phyloP scores from a whole-genome alignment of 164 flowering plant species.

The Nymphaea colorata region DNA sequence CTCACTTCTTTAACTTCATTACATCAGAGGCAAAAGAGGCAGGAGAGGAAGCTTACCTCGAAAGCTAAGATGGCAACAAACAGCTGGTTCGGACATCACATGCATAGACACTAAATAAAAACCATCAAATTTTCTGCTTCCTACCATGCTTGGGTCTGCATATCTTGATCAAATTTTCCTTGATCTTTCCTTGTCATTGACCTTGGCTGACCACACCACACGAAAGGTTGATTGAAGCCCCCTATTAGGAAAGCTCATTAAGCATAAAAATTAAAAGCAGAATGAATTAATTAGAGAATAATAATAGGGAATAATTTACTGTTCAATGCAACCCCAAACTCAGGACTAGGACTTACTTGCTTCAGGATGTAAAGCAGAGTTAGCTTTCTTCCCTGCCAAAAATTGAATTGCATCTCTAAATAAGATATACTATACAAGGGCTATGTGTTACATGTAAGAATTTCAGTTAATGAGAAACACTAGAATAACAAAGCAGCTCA shows the following conservation, averaged over 20 bases:
- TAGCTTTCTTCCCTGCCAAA: constrained; percentile 66
- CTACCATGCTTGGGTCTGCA: constrained; percentile 85
- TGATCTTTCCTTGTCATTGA: constrained; percentile 56
- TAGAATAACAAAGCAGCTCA: no score
- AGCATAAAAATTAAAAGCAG: neutral
- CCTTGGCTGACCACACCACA: constrained; percentile 94
- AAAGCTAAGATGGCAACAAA: no score
- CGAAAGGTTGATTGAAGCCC: constrained; percentile 93
- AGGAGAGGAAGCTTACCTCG: no score
- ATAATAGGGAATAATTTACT: constrained; percentile 22
- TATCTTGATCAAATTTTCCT: constrained; percentile 79
- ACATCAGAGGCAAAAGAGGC: no score
- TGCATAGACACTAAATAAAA: neutral
- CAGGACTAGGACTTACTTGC: constrained; percentile 61
- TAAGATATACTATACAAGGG: no score
- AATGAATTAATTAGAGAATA: neutral
- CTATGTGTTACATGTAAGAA: neutral
- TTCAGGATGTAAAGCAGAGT: constrained; percentile 75
- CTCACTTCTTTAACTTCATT: no score
- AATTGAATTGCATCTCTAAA: no score
- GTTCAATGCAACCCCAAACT: constrained; percentile 81
- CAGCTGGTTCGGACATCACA: no score
- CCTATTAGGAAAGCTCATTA: constrained; percentile 27
- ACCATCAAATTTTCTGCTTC: constrained; percentile 1
- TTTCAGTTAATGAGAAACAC: no score